Evolutionary conservation across 2,329 filamentous ascomycete species (phyloP).

Genomic region (Fusarium pseudograminearum): DNA sequence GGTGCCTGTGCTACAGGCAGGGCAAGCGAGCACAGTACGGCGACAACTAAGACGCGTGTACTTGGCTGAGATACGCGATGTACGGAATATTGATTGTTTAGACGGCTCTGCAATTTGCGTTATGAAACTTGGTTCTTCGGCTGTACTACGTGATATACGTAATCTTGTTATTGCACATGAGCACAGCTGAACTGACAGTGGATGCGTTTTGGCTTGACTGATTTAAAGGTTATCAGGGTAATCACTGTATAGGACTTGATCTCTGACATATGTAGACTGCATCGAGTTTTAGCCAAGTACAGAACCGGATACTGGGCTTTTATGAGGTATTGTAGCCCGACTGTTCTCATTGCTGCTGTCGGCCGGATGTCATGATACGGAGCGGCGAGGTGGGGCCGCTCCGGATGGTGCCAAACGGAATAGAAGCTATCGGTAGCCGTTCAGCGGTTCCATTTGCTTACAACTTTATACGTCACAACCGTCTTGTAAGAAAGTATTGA

Average conservation of each 20-base stretch:
- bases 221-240: neutral
- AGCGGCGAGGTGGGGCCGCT: constrained; percentile 35
- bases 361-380: constrained; percentile 7
- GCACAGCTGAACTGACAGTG: neutral
- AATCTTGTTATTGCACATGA: neutral
- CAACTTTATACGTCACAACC: constrained; percentile 17
- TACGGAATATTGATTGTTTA: constrained; percentile 44
- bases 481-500: constrained; percentile 1
- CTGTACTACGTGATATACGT: neutral
- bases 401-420: constrained; percentile 23
- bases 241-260: neutral
- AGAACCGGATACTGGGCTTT: neutral
- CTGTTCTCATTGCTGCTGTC: neutral
- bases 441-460: constrained; percentile 4
- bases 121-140: neutral
- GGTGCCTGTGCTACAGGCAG: constrained; percentile 5
- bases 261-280: neutral
- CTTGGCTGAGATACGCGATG: constrained; percentile 25
- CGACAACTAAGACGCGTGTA: constrained; percentile 34
- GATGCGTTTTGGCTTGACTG: neutral
- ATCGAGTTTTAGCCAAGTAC: neutral
- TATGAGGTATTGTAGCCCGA: neutral
- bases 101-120: constrained; percentile 33
- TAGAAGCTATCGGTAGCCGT: neutral
- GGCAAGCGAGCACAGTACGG: constrained; percentile 13